phyloP scores from a whole-genome alignment of 2,329 filamentous ascomycete genomes.

The Metarhizium album region DNA sequence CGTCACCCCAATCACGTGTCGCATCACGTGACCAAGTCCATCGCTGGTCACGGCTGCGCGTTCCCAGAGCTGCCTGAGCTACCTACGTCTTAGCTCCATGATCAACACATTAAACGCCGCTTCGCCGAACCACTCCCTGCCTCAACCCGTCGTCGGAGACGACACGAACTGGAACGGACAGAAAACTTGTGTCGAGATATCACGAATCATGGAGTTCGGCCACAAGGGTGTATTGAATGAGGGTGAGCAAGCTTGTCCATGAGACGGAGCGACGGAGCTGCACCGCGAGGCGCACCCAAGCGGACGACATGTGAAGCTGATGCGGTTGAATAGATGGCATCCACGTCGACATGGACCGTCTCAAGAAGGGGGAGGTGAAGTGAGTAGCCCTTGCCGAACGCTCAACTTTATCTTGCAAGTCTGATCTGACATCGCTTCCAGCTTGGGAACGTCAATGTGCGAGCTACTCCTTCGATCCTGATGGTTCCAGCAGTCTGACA shows the following conservation, averaged over 20 bases:
- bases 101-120: slow-evolving; percentile 14
- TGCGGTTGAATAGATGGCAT: slow-evolving; percentile 70
- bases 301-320: background rate
- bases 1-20: slow-evolving; percentile 11
- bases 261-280: background rate
- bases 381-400: slow-evolving; percentile 35
- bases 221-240: slow-evolving; percentile 52
- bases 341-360: slow-evolving; percentile 94
- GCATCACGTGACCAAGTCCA: slow-evolving; percentile 10
- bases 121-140: slow-evolving; percentile 9
- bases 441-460: slow-evolving; percentile 92
- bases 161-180: background rate
- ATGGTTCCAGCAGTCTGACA: slow-evolving; percentile 18
- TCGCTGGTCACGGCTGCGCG: slow-evolving; percentile 26
- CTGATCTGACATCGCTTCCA: slow-evolving; percentile 23
- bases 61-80: slow-evolving; percentile 37
- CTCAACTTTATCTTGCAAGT: background rate
- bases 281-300: slow-evolving; percentile 1
- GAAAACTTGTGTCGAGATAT: background rate
- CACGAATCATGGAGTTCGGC: slow-evolving; percentile 48
- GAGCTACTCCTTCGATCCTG: slow-evolving; percentile 21
- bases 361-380: slow-evolving; percentile 99
- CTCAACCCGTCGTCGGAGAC: background rate
- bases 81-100: slow-evolving; percentile 25
- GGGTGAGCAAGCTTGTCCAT: slow-evolving; percentile 37